A percentile compares a stretch with the other conserved stretches of the same genome.
Evolutionary conservation across 2,329 filamentous ascomycete genomes (phyloP).

Genomic region (Mycosphaerella arachidis): DNA sequence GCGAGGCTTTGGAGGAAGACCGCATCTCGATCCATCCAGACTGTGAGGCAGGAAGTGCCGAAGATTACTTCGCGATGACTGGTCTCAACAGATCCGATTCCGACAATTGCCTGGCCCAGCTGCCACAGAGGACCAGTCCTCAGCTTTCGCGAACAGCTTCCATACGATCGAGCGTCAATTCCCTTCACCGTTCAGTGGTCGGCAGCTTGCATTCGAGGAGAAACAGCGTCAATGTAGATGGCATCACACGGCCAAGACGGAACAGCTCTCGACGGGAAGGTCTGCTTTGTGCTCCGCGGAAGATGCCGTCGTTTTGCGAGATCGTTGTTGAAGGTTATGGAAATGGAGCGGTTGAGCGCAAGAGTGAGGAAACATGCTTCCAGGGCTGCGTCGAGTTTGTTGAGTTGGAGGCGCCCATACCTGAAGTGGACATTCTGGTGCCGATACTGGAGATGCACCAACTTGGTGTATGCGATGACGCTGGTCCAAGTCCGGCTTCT

Average conservation of each 20-base stretch:
- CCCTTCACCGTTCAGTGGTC: constrained; percentile 26
- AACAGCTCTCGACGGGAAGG: constrained; percentile 19
- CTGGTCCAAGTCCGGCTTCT: not conserved
- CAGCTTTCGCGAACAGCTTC: constrained; percentile 33
- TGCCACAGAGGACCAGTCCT: constrained; percentile 16
- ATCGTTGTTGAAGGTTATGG: constrained; percentile 39
- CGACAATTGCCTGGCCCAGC: constrained; percentile 15
- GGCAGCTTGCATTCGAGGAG: constrained; percentile 25
- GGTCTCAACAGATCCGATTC: constrained; percentile 19
- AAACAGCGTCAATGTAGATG: constrained; percentile 20
- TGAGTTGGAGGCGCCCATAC: constrained; percentile 3
- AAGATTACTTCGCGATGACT: constrained; percentile 31
- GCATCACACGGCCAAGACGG: constrained; percentile 22
- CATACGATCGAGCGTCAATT: constrained; percentile 33
- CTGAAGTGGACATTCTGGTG: not conserved
- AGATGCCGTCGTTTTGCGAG: constrained; percentile 34
- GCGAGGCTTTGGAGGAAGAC: constrained; percentile 18
- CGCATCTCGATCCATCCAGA: constrained; percentile 41
- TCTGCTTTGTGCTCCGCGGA: constrained; percentile 9
- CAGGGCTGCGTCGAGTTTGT: not conserved
- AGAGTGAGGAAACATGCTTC: not conserved
- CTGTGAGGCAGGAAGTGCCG: constrained; percentile 41
- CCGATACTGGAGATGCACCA: constrained; percentile 19
- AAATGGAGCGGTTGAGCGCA: constrained; percentile 26
- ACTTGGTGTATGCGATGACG: constrained; percentile 1